Percentiles rank a stretch among this genome's conserved stretches.
Conservation (phyloP, 495 filamentous ascomycete genomes). For the Talaromyces borbonicus region DNA sequence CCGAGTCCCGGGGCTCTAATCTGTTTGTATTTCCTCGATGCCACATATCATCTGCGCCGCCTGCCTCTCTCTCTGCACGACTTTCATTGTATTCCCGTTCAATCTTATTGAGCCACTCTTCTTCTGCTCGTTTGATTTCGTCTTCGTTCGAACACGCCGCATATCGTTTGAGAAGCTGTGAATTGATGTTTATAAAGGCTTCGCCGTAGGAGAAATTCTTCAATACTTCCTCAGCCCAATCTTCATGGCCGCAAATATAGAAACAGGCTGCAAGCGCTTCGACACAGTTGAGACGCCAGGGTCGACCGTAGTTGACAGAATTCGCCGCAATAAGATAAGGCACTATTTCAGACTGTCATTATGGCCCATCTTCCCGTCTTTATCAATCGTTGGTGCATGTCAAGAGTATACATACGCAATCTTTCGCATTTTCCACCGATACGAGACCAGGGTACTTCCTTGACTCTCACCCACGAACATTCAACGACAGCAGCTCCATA, state of each 20-base stretch:
- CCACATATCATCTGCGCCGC: slow-evolving; percentile 60
- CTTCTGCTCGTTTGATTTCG: slow-evolving; percentile 77
- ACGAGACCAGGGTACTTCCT: slow-evolving; percentile 80
- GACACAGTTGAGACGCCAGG: slow-evolving; percentile 88
- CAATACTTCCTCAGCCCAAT: slow-evolving; percentile 80
- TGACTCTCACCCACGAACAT: slow-evolving; percentile 88
- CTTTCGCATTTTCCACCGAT: slow-evolving; percentile 95
- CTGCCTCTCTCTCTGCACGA: slow-evolving; percentile 51
- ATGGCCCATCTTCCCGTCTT: neutral
- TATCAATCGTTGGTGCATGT: too few relatives aligned
- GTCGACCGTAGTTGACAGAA: slow-evolving; percentile 92
- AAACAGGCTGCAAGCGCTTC: slow-evolving; percentile 91
- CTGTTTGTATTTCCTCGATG: slow-evolving; percentile 79
- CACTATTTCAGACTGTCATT: slow-evolving; percentile 26
- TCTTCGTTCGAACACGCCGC: slow-evolving; percentile 74
- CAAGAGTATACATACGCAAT: slow-evolving; percentile 38
- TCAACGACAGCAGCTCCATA: slow-evolving; percentile 93
- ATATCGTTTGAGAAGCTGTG: slow-evolving; percentile 70
- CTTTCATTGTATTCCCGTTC: slow-evolving; percentile 82
- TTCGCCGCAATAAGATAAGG: slow-evolving; percentile 96
- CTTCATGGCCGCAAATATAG: slow-evolving; percentile 79
- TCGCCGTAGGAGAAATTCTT: slow-evolving; percentile 79
- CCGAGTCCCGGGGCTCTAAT: slow-evolving; percentile 33
- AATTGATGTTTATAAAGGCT: slow-evolving; percentile 83
- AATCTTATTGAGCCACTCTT: slow-evolving; percentile 78